Evolutionary conservation across 148 eudicot genomes (phyloP).

Genomic region (Persicaria tinctoria): DNA sequence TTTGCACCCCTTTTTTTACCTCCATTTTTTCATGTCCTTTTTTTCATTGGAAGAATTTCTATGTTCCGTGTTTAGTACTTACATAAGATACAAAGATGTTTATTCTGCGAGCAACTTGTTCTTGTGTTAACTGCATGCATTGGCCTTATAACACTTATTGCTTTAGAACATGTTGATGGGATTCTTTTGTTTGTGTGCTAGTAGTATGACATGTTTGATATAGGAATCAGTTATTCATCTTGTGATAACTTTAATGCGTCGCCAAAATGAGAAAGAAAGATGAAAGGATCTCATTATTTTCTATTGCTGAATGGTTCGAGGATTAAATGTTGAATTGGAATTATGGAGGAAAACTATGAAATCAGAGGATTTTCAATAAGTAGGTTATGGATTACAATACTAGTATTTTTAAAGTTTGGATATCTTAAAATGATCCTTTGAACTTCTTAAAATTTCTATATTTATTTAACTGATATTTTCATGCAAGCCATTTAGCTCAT

Average conservation of each 20-base stretch:
- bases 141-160: neutral
- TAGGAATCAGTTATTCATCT: neutral
- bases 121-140: neutral
- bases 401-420: neutral
- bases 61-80: neutral
- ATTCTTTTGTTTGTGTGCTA: neutral
- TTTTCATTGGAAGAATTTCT: neutral
- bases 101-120: neutral
- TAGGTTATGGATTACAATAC: neutral
- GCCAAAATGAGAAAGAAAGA: neutral
- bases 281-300: neutral
- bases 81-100: neutral
- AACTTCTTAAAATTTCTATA: neutral
- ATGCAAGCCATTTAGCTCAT: neutral
- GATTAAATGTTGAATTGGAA: neutral
- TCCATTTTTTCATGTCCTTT: neutral
- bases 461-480: neutral
- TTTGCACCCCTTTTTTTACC: neutral
- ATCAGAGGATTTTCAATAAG: conserved; percentile 1
- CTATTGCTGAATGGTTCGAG: neutral
- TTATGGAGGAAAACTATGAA: neutral
- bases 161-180: neutral
- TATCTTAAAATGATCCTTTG: neutral
- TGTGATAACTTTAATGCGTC: neutral
- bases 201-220: neutral